Percentiles rank a stretch among this genome's conserved stretches.
Conservation (phyloP, 2,329 filamentous ascomycete species). For the Botryotinia calthae region DNA sequence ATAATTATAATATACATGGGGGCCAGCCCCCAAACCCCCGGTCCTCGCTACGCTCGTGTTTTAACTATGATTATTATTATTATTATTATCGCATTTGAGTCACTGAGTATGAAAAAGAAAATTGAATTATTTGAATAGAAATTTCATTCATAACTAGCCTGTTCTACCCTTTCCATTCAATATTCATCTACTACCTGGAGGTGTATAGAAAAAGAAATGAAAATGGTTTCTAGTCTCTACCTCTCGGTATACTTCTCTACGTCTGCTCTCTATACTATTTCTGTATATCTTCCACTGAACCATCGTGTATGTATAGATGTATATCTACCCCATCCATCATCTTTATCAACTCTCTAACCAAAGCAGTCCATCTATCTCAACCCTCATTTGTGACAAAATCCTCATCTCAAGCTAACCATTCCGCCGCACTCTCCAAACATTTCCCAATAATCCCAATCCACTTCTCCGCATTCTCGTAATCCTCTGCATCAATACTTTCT, state of each 20-base stretch:
- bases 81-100: too few relatives aligned
- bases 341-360: background rate
- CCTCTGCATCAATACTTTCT: slow-evolving; percentile 59
- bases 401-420: background rate
- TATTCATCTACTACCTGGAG: background rate
- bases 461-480: slow-evolving; percentile 56
- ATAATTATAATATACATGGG: too few relatives aligned
- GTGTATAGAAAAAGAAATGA: background rate
- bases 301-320: background rate
- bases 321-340: background rate
- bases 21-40: too few relatives aligned
- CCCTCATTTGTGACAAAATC: background rate
- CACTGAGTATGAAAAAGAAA: background rate
- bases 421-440: slow-evolving; percentile 8
- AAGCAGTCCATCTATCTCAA: background rate
- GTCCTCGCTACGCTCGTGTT: too few relatives aligned
- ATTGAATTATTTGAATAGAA: background rate
- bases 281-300: background rate
- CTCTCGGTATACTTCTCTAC: background rate
- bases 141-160: background rate
- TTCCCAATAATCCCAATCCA: slow-evolving; percentile 58
- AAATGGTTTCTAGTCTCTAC: background rate
- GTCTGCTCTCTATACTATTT: background rate
- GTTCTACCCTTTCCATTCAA: background rate
- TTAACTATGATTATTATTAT: too few relatives aligned